Evolutionary conservation across 331 rosid genomes (phyloP).

Genomic region (Prunus yedoensis): DNA sequence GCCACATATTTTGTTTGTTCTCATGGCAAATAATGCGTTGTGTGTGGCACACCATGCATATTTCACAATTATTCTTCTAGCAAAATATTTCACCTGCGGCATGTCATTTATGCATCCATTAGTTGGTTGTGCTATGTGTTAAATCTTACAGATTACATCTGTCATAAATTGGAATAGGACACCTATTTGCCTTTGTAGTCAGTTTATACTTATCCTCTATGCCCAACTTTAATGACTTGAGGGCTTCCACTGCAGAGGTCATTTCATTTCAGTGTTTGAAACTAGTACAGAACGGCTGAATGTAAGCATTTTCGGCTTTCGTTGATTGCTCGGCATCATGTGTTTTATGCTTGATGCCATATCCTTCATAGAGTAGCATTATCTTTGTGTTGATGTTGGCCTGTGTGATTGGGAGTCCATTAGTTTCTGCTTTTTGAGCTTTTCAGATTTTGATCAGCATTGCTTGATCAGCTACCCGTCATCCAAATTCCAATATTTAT

Average conservation of each 20-base stretch:
- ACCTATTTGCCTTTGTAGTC: not conserved
- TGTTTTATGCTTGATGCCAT: not conserved
- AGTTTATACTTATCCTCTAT: not conserved
- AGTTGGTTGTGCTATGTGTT: not conserved
- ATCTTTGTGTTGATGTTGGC: not conserved
- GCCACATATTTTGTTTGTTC: not conserved
- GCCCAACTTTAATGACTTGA: not conserved
- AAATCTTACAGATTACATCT: not conserved
- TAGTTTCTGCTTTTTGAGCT: not conserved
- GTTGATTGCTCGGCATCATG: not conserved
- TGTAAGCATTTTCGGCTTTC: not conserved
- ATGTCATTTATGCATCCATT: not conserved
- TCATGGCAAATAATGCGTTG: not conserved
- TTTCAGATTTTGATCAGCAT: not conserved
- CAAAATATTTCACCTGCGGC: not conserved
- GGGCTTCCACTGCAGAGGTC: not conserved
- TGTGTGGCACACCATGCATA: not conserved
- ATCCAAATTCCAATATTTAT: not conserved
- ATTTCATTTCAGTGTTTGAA: not conserved
- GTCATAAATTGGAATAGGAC: not conserved
- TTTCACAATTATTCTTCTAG: not conserved
- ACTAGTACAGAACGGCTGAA: not conserved
- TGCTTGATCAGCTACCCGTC: not conserved
- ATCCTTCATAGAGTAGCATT: not conserved
- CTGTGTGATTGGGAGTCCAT: not conserved